Evolutionary conservation across 1,284 basidiomycete genomes (phyloP), one percentile per base, ranked within the genome.

Genomic region (Porodaedalea pini): DNA sequence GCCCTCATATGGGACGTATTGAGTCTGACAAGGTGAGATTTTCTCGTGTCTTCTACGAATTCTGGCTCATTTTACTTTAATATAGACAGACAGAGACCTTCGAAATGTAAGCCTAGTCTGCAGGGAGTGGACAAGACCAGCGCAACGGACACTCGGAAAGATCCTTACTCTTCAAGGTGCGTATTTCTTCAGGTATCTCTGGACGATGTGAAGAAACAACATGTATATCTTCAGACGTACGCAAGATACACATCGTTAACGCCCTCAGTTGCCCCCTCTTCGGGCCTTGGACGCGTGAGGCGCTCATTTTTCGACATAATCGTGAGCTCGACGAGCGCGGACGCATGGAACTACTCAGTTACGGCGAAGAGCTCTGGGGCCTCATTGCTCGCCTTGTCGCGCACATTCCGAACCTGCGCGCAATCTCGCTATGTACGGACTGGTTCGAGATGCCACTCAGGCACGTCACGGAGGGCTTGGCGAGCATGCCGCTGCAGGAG

Each of bases 31-130:
- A 41, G 47, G 58, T 49, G 47, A 27, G 39, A 29, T 3, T 15
- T 10, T 2, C 27, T 15, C 23, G 3, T 52, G 11, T 2, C 19
- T n/a, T 25, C n/a, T 8, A 43, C 23, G 19, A 13, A 3, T 32
- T 43, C 17, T 41, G 17, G 13, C 15, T 15, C 2, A 11, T n/a
- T 34, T 17, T 17, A 13, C 6, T n/a, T 37, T 32, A 29, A 29
- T 31, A 25, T 45, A 57, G 56, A 36, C 41, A 10, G 58, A 60
- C 44, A 17, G 25, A 40, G 58, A 60, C 34, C 44, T 60, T 11
- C 54, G 54, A 39, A 60, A 23, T 43, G 36, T 53, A 49, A 60
- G 58, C 27, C 27, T 60, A 17, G 58, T 60, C n/a, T 60, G 58
- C 34, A 54, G 31, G 21, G 54, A 47, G 8, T 60, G 58, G 58